Evolutionary conservation across 495 filamentous ascomycete genomes (phyloP).

Genomic region (Hypoxylon fragiforme): DNA sequence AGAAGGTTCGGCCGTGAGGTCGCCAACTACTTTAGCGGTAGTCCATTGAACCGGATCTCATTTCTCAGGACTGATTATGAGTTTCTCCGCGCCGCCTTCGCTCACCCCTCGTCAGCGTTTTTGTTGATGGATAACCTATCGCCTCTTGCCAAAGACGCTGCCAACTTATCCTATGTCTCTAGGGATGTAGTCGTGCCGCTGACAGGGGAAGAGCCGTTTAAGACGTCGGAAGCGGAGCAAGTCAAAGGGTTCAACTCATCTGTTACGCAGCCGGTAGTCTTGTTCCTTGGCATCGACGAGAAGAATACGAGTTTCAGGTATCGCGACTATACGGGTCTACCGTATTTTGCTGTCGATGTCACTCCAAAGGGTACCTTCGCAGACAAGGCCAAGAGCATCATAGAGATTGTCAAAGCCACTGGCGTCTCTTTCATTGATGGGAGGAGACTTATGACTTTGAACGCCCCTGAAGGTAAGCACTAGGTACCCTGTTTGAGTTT

Average conservation of each 20-base stretch:
- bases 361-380: constrained; percentile 69
- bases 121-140: constrained; percentile 77
- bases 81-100: constrained; percentile 77
- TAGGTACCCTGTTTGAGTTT: background rate
- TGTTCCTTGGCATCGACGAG: constrained; percentile 90
- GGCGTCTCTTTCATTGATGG: constrained; percentile 35
- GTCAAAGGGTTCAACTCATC: constrained; percentile 74
- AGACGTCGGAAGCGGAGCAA: constrained; percentile 70
- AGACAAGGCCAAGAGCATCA: constrained; percentile 57
- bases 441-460: constrained; percentile 44
- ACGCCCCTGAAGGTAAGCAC: constrained; percentile 48
- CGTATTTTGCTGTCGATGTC: constrained; percentile 88
- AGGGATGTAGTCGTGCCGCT: constrained; percentile 67
- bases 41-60: constrained; percentile 65
- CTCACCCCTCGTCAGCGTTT: constrained; percentile 70
- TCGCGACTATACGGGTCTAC: constrained; percentile 67
- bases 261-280: constrained; percentile 62
- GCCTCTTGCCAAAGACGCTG: constrained; percentile 66
- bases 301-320: constrained; percentile 51
- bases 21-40: constrained; percentile 93
- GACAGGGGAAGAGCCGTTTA: constrained; percentile 73
- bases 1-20: constrained; percentile 88
- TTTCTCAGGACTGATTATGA: constrained; percentile 79
- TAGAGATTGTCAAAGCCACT: constrained; percentile 36
- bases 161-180: constrained; percentile 61